phyloP scores from a whole-genome alignment of 2,329 filamentous ascomycete genomes.

The Rhynchosporium secalis region DNA sequence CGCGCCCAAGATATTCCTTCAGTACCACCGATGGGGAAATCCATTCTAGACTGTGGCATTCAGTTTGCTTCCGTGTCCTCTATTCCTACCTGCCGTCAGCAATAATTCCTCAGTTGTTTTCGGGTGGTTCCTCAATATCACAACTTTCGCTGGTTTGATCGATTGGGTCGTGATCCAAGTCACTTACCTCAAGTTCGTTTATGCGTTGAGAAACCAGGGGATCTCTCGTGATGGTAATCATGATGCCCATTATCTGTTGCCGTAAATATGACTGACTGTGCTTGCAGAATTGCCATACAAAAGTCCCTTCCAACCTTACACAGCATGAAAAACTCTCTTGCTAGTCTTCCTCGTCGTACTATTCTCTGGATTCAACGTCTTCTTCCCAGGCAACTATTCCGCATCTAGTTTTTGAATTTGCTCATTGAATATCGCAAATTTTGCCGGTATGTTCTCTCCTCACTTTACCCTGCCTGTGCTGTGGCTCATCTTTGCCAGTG shows the following conservation, averaged over 20 bases:
- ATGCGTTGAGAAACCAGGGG: constrained; percentile 54
- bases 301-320: constrained; percentile 60
- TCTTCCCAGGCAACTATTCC: constrained; percentile 66
- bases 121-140: constrained; percentile 70
- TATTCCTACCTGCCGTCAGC: constrained; percentile 66
- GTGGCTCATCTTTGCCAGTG: constrained; percentile 1
- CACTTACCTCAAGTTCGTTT: constrained; percentile 59
- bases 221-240: constrained; percentile 43
- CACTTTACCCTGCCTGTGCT: too few relatives aligned
- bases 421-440: constrained; percentile 48
- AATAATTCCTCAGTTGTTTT: constrained; percentile 63
- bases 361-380: constrained; percentile 65
- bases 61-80: constrained; percentile 56
- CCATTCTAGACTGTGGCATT: constrained; percentile 56
- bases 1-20: constrained; percentile 53
- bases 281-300: constrained; percentile 46
- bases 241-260: not conserved
- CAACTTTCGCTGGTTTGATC: constrained; percentile 37
- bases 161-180: constrained; percentile 49
- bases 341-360: constrained; percentile 34
- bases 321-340: constrained; percentile 50
- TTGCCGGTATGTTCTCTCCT: constrained; percentile 1
- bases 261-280: not conserved
- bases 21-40: constrained; percentile 57
- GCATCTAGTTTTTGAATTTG: constrained; percentile 62